A percentile compares a stretch with the other conserved stretches of the same genome.
Conservation (phyloP, 2,329 filamentous ascomycete genomes). For the Hymenoscyphus occultus region DNA sequence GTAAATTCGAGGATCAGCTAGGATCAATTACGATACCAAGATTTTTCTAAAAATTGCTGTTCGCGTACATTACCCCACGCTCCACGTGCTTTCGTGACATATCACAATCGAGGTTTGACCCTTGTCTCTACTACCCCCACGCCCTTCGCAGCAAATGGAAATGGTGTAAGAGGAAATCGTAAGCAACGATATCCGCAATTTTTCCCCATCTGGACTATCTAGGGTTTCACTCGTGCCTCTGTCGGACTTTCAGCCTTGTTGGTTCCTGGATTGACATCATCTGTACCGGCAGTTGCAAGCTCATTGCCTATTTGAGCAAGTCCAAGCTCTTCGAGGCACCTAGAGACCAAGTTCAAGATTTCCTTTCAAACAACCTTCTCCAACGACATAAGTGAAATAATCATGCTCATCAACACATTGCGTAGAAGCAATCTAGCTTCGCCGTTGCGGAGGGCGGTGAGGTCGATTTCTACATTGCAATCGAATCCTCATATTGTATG, state of each 20-base stretch:
- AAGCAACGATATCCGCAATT: constrained; percentile 7
- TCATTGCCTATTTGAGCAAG: constrained; percentile 7
- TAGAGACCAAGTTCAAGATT: not conserved
- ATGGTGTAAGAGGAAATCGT: constrained; percentile 1
- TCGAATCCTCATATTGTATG: constrained; percentile 35
- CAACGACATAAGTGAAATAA: constrained; percentile 6
- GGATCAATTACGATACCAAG: constrained; percentile 28
- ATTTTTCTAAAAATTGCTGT: not conserved
- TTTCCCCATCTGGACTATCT: not conserved
- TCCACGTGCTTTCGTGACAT: constrained; percentile 11
- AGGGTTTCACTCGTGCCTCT: not conserved
- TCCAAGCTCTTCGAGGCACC: constrained; percentile 1
- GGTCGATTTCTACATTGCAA: constrained; percentile 30
- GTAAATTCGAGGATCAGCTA: constrained; percentile 23
- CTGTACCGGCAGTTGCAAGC: constrained; percentile 16
- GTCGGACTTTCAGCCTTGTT: constrained; percentile 18
- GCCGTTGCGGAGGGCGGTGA: constrained; percentile 13
- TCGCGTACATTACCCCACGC: not conserved
- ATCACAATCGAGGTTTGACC: not conserved
- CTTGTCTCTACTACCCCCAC: constrained; percentile 2
- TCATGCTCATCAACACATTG: constrained; percentile 20
- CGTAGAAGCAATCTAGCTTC: constrained; percentile 15
- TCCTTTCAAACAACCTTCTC: not conserved
- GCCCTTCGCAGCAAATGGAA: not conserved
- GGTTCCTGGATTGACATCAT: constrained; percentile 14